phyloP scores from a whole-genome alignment of 1,284 basidiomycete genomes.

The Trichosporon ovoides region DNA sequence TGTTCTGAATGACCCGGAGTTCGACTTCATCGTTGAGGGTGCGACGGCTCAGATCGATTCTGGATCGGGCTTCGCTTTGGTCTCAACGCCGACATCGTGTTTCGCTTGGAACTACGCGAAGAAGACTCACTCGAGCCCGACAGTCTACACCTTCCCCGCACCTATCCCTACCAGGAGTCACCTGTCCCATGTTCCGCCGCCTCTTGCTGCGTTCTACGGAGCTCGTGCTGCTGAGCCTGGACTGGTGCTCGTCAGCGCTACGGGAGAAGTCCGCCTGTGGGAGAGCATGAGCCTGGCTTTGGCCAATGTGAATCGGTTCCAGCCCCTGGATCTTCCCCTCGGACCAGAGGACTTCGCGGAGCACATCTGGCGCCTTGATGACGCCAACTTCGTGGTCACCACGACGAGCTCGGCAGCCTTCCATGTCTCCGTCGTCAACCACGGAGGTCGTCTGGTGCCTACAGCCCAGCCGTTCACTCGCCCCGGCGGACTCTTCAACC shows the following conservation, averaged over 20 bases:
- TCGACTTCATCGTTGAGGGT: conserved; percentile 42
- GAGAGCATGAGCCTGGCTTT: conserved; percentile 47
- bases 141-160: conserved; percentile 40
- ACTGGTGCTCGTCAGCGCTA: conserved; percentile 43
- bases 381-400: conserved; percentile 40
- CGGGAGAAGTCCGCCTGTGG: conserved; percentile 49
- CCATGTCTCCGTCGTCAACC: conserved; percentile 35
- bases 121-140: conserved; percentile 41
- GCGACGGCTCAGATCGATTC: conserved; percentile 43
- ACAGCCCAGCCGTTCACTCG: conserved; percentile 34
- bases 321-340: conserved; percentile 29
- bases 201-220: conserved; percentile 36
- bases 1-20: conserved; percentile 10
- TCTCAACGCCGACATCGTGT: conserved; percentile 36
- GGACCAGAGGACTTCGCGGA: conserved; percentile 48
- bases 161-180: conserved; percentile 28
- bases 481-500: conserved; percentile 40
- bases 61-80: conserved; percentile 46
- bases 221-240: conserved; percentile 46
- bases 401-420: conserved; percentile 44
- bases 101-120: conserved; percentile 51
- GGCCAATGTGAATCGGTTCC: conserved; percentile 37
- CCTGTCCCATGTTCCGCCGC: conserved; percentile 30
- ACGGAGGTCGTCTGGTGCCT: conserved; percentile 37
- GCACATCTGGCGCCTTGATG: conserved; percentile 37